phyloP scores from a whole-genome alignment of 345 rosid species.

The Microcos paniculata region DNA sequence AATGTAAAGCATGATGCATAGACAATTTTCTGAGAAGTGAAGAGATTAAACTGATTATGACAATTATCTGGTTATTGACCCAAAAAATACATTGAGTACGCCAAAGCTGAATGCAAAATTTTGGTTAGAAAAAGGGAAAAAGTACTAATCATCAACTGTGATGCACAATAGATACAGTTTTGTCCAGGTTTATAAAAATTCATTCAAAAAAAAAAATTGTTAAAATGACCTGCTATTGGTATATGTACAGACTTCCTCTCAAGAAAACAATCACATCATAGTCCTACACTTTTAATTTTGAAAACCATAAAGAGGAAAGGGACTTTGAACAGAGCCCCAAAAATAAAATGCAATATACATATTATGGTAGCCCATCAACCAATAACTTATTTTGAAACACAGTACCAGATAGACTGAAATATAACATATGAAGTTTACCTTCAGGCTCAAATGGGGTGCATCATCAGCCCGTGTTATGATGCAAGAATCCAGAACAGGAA shows the following conservation, averaged over 20 bases:
- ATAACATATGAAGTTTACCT: slow-evolving; percentile 42
- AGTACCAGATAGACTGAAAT: background rate
- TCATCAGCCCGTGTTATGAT: slow-evolving; percentile 91
- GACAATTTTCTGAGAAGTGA: background rate
- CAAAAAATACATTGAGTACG: background rate
- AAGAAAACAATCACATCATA: background rate
- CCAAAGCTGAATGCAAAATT: background rate
- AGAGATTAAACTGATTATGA: background rate
- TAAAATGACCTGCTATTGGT: background rate
- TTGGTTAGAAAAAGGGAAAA: background rate
- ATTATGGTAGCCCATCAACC: background rate
- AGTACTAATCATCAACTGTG: background rate
- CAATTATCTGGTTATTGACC: background rate
- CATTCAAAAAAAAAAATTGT: background rate
- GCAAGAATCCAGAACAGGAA: slow-evolving; percentile 97
- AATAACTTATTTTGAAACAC: background rate
- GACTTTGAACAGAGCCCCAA: background rate
- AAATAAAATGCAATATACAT: background rate
- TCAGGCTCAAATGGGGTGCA: slow-evolving; percentile 79
- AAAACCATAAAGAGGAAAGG: background rate
- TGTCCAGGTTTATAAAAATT: background rate
- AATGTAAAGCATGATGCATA: background rate
- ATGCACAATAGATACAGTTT: background rate
- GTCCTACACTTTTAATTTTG: background rate
- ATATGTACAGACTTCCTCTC: background rate